Conservation (phyloP, 305 asterid species). For the Fraxinus dipetala region DNA sequence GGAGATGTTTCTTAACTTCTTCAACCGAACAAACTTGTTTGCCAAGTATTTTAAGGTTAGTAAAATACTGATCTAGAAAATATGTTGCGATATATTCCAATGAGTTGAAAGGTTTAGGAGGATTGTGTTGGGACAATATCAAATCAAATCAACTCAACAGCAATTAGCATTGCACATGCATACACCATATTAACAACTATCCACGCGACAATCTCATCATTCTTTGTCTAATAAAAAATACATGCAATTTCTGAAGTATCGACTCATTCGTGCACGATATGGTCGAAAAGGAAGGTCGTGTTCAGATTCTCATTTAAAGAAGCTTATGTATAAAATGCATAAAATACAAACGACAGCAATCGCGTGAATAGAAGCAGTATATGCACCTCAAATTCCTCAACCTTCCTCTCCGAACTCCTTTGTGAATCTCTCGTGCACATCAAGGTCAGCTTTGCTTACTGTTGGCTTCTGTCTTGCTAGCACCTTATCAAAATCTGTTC, state of each 20-base stretch:
- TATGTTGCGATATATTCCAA: background rate
- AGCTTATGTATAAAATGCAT: background rate
- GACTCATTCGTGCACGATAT: background rate
- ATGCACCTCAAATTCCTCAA: constrained; percentile 13
- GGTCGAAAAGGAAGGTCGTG: background rate
- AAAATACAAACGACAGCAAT: background rate
- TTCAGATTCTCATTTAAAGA: background rate
- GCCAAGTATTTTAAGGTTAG: background rate
- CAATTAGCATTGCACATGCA: background rate
- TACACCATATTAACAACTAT: constrained; percentile 13
- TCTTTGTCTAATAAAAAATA: background rate
- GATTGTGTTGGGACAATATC: background rate
- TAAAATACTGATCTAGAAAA: background rate
- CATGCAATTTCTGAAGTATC: background rate
- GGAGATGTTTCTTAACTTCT: background rate
- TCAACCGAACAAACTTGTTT: background rate
- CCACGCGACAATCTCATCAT: background rate
- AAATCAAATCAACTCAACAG: background rate
- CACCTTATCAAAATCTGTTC: constrained; percentile 79
- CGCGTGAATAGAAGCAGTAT: background rate
- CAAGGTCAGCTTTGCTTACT: constrained; percentile 63
- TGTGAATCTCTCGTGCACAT: constrained; percentile 41
- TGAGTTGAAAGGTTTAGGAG: background rate
- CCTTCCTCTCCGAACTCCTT: constrained; percentile 47
- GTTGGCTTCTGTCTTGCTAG: constrained; percentile 87